Percentiles rank a stretch among this genome's conserved stretches.
Conservation (phyloP, 768 basidiomycete genomes). For the Chalciporus sphaerocephalus region DNA sequence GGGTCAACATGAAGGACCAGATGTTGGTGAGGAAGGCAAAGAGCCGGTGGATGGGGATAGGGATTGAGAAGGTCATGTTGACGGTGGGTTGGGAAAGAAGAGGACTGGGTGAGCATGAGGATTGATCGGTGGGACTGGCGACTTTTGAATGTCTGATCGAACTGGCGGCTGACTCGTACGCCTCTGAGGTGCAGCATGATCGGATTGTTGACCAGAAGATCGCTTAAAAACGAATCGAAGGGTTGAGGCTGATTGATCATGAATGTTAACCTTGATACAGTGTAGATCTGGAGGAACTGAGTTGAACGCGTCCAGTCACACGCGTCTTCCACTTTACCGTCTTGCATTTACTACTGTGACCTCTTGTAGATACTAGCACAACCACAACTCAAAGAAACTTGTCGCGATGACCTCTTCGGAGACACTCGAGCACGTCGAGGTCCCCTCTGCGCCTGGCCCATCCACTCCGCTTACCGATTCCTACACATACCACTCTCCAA, state of each 20-base stretch:
- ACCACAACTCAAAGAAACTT: too few relatives aligned
- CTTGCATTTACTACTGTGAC: background rate
- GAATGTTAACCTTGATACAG: too few relatives aligned
- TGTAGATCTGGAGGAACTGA: too few relatives aligned
- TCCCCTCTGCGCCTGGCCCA: slow-evolving; percentile 59
- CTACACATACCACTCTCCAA: slow-evolving; percentile 74
- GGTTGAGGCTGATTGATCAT: too few relatives aligned
- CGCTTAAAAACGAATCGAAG: too few relatives aligned
- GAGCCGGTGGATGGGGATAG: background rate
- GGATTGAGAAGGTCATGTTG: slow-evolving; percentile 13
- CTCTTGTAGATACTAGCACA: too few relatives aligned
- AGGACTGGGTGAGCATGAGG: background rate
- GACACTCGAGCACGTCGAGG: slow-evolving; percentile 7
- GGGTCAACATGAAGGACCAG: slow-evolving; percentile 26
- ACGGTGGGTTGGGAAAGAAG: background rate
- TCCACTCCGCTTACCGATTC: slow-evolving; percentile 59
- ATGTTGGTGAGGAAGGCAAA: slow-evolving; percentile 16
- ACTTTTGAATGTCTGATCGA: slow-evolving; percentile 7
- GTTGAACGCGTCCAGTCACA: too few relatives aligned
- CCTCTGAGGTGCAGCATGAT: too few relatives aligned
- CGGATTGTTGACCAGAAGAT: too few relatives aligned
- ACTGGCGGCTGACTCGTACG: background rate
- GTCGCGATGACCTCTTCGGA: background rate
- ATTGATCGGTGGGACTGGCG: background rate
- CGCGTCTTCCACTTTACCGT: too few relatives aligned